Evolutionary conservation across 176 grass and related monocot species (phyloP).

Genomic region (Triticum urartu): DNA sequence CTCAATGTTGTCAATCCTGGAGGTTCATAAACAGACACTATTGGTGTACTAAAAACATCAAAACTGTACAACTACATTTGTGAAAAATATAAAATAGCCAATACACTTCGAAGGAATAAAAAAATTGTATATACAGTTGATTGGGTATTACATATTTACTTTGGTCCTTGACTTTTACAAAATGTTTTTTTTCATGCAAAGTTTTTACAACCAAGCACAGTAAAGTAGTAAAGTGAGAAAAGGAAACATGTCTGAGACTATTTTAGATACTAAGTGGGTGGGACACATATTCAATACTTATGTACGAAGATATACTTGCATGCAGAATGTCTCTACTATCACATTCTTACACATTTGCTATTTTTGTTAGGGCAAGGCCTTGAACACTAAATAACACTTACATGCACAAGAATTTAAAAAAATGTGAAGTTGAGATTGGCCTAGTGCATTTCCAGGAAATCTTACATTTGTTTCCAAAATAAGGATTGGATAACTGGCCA

Average conservation of each 20-base stretch:
- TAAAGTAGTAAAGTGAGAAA: not conserved
- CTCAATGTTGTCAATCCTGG: not conserved
- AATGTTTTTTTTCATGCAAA: not conserved
- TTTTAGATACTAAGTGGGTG: not conserved
- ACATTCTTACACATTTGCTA: not conserved
- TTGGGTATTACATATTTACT: not conserved
- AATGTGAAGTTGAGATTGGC: not conserved
- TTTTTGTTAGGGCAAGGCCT: not conserved
- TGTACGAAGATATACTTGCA: not conserved
- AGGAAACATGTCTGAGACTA: not conserved
- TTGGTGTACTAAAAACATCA: not conserved
- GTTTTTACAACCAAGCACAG: not conserved
- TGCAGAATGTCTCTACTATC: not conserved
- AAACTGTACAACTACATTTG: not conserved
- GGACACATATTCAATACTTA: constrained; percentile 2
- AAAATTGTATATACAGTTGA: not conserved
- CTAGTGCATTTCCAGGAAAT: not conserved
- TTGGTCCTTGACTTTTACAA: not conserved
- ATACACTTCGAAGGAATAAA: not conserved
- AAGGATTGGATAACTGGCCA: not conserved
- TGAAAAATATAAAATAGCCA: not conserved
- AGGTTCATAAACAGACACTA: not conserved
- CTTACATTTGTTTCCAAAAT: not conserved
- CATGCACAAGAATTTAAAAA: not conserved
- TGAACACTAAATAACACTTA: not conserved